Base-by-base conservation (phyloP, 1,284 basidiomycete species). In the Pseudozyma hubeiensis region DNA sequence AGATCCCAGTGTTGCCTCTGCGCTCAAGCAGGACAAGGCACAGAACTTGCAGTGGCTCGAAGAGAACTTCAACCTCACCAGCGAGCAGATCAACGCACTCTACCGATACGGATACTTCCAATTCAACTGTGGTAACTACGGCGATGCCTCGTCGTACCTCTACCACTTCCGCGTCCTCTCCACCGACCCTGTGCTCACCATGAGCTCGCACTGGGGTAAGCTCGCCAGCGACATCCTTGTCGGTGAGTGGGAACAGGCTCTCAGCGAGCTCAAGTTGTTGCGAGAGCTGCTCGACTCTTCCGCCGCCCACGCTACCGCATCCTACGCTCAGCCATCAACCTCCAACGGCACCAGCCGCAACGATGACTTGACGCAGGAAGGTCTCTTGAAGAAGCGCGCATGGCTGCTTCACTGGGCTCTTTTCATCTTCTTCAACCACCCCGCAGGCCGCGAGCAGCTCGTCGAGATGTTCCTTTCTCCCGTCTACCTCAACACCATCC, bases 51-150 rank as follows among this genome's bases (percentile, higher is more conserved):
- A 92, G 69, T 93, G 95, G 86, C 89, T 99, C 81, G 93, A 94
- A 86, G 93, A 96, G 63, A 91, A 97, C 85, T 96, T 96, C 87
- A 89, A 90, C 92, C 90, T 99, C 69, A 94, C 92, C 31, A 87
- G 92, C 62, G 94, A 97, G 68, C 93, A 97, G 89, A 97, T 99
- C 85, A 93, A 91, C 53, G 93, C 93, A 3, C 88, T 99, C 9
- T 99, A 99, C 88, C 94, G 94, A 86, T 98, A 96, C 86, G 97
- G 96, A 60, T 92, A 98, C 85, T 98, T 95, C 88, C 94, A 97
- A 86, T 99, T 94, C 87, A 93, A 94, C 37, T 93, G 93, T 84
- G 96, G 97, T 59, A 93, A 94, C 85, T 99, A 99, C 88, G 91
- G 90, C 76, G 93, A 93, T 67, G 94, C 97, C 19, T 94, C 94